Evolutionary conservation across 73 alveolate genomes (phyloP).

Genomic region (Paraurostyla sp.): DNA sequence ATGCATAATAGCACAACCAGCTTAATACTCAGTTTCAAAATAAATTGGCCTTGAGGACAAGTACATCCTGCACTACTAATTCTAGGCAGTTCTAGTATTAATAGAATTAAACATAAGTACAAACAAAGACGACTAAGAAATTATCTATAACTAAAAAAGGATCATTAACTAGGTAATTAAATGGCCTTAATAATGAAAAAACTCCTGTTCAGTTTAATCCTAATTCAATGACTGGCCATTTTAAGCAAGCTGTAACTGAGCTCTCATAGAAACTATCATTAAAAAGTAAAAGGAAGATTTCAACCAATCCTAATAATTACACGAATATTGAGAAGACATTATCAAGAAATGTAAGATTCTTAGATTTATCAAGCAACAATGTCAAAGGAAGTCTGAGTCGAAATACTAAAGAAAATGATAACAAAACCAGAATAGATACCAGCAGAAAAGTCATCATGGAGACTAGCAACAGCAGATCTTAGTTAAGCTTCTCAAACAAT

Average conservation of each 20-base stretch:
- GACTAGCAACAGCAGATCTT: not conserved
- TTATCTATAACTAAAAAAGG: not conserved
- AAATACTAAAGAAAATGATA: not conserved
- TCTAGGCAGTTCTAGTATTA: not conserved
- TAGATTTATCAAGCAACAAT: slow-evolving; percentile 17
- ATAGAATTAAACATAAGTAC: no score
- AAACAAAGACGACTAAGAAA: not conserved
- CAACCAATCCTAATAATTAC: not conserved
- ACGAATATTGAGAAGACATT: slow-evolving; percentile 7
- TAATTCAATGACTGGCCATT: not conserved
- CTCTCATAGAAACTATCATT: slow-evolving; percentile 9
- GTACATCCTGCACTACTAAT: slow-evolving; percentile 17
- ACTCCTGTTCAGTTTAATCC: not conserved
- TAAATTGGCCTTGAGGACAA: no score
- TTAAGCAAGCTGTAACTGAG: slow-evolving; percentile 23
- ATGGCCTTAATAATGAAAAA: no score
- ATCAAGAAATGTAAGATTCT: slow-evolving; percentile 31
- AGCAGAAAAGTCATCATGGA: not conserved
- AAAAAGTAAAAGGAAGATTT: not conserved
- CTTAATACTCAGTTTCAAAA: no score
- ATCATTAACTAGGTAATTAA: not conserved
- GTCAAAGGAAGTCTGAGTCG: no score
- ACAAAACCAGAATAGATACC: not conserved
- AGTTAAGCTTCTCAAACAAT: slow-evolving; percentile 6
- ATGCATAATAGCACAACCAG: not conserved